Conservation (phyloP, 1,284 basidiomycete species). For the Irpex lacteus region DNA sequence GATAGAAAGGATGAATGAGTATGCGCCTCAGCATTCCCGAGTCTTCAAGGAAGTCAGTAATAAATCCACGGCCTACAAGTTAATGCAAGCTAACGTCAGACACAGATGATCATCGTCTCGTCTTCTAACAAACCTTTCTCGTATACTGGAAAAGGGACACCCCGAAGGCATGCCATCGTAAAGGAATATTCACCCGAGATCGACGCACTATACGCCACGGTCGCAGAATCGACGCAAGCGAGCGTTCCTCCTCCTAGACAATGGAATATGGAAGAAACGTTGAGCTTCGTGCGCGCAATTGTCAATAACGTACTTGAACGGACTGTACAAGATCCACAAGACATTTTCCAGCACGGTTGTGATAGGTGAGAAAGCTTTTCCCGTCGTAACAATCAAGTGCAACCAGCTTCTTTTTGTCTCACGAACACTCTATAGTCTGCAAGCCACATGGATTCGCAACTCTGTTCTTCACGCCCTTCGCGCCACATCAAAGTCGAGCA, state of each 20-base stretch:
- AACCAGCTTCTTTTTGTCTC: background rate
- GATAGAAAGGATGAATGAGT: slow-evolving; percentile 36
- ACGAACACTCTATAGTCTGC: slow-evolving; percentile 25
- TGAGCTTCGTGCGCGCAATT: slow-evolving; percentile 28
- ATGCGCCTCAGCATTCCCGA: slow-evolving; percentile 40
- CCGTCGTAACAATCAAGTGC: background rate
- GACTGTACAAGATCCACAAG: slow-evolving; percentile 27
- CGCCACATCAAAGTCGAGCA: slow-evolving; percentile 24
- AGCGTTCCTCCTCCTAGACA: slow-evolving; percentile 17
- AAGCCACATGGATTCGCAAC: slow-evolving; percentile 41
- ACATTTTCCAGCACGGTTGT: slow-evolving; percentile 40
- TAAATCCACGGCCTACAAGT: background rate
- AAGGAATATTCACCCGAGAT: slow-evolving; percentile 35
- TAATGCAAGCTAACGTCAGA: background rate
- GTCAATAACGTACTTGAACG: slow-evolving; percentile 26
- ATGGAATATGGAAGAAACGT: background rate
- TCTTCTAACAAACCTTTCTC: slow-evolving; percentile 31
- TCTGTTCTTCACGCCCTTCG: slow-evolving; percentile 28
- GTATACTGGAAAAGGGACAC: slow-evolving; percentile 35
- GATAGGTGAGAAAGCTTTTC: slow-evolving; percentile 33
- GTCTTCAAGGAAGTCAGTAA: slow-evolving; percentile 33
- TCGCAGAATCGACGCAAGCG: slow-evolving; percentile 27
- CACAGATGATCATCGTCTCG: slow-evolving; percentile 35
- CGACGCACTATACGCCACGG: slow-evolving; percentile 30
- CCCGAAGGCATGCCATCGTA: slow-evolving; percentile 32